Evolutionary conservation across 2,329 filamentous ascomycete genomes (phyloP).

Genomic region (Phaeosphaeria sp.): DNA sequence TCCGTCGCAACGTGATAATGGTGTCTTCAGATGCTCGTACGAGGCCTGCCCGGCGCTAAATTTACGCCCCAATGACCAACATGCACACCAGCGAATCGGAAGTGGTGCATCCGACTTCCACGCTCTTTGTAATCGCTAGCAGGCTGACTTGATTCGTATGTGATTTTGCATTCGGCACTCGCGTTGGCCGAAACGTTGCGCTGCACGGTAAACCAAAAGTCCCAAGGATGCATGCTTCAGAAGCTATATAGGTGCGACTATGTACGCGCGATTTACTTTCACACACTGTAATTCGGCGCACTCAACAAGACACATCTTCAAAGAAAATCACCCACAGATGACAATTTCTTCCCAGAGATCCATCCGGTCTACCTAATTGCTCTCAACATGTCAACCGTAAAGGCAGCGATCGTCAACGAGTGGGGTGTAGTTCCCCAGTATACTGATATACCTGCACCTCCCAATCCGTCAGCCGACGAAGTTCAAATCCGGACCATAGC

Average conservation of each 20-base stretch:
- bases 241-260: neutral
- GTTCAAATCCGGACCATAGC: neutral
- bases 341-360: too few relatives aligned
- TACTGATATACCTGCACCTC: neutral
- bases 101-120: neutral
- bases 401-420: neutral
- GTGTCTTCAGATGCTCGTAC: neutral
- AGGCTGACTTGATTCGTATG: neutral
- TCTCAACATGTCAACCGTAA: neutral
- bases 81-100: neutral
- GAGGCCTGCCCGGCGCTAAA: neutral
- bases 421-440: neutral
- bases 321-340: neutral
- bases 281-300: too few relatives aligned
- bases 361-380: neutral
- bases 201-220: neutral
- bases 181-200: neutral
- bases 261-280: neutral
- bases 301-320: too few relatives aligned
- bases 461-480: neutral
- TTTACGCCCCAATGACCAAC: neutral
- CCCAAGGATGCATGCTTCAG: neutral
- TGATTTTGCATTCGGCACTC: neutral
- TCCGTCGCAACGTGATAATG: neutral
- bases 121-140: neutral